Conservation (phyloP, 306 rosid genomes). For the Erythrophleum fordii region DNA sequence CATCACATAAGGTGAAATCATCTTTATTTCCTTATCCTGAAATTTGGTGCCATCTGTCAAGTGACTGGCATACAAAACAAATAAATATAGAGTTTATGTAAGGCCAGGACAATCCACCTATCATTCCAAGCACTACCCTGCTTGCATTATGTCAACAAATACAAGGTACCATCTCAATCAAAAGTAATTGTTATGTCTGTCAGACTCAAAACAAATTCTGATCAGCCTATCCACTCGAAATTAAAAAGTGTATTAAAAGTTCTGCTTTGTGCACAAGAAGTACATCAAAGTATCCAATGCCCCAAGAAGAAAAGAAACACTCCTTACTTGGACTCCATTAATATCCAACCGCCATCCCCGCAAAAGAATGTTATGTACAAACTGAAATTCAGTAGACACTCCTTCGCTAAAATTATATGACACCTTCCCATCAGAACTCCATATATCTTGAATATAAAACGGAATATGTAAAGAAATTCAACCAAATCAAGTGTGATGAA, state of each 20-base stretch:
- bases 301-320: background rate
- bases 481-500: background rate
- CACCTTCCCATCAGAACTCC: background rate
- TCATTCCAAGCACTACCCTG: slow-evolving; percentile 9
- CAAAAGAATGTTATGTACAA: background rate
- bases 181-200: background rate
- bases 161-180: background rate
- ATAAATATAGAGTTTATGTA: slow-evolving; percentile 3
- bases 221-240: background rate
- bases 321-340: background rate
- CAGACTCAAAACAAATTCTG: slow-evolving; percentile 3
- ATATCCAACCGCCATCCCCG: background rate
- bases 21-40: slow-evolving; percentile 22
- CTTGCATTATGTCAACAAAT: slow-evolving; percentile 3
- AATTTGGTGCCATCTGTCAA: background rate
- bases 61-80: slow-evolving; percentile 10
- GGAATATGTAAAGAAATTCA: background rate
- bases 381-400: background rate
- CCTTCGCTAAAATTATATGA: background rate
- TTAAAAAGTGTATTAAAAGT: background rate
- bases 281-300: background rate
- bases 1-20: background rate
- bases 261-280: background rate
- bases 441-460: background rate
- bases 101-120: background rate